Evolutionary conservation across 768 basidiomycete genomes (phyloP).

Genomic region (Collybiopsis luxurians): DNA sequence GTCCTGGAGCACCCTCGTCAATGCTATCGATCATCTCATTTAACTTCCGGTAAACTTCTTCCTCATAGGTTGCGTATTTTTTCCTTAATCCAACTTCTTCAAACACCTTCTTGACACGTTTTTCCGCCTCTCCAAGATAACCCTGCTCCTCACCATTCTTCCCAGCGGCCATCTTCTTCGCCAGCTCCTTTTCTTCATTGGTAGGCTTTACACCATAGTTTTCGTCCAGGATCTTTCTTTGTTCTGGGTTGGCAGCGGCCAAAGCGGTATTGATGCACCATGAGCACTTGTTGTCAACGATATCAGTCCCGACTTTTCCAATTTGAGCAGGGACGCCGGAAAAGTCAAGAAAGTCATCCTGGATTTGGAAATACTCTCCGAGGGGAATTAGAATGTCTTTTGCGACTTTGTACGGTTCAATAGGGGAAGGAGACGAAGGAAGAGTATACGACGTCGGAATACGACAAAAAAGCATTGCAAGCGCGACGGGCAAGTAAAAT

Average conservation of each 20-base stretch:
- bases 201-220: conserved; percentile 62
- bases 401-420: conserved; percentile 2
- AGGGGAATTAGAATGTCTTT: conserved; percentile 82
- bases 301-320: conserved; percentile 97
- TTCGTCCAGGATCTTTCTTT: conserved; percentile 56
- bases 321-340: conserved; percentile 61
- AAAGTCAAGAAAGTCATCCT: conserved; percentile 97
- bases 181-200: conserved; percentile 30
- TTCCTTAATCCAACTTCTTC: conserved; percentile 63
- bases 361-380: conserved; percentile 98
- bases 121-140: conserved; percentile 26
- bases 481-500: conserved; percentile 97
- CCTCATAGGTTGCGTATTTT: conserved; percentile 79
- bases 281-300: conserved; percentile 97
- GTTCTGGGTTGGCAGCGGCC: conserved; percentile 47
- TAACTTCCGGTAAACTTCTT: conserved; percentile 62
- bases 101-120: conserved; percentile 56
- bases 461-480: conserved; percentile 79
- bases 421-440: conserved; percentile 55
- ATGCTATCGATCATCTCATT: conserved; percentile 69
- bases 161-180: conserved; percentile 7
- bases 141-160: conserved; percentile 8
- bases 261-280: conserved; percentile 95
- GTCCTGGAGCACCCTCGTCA: conserved; percentile 38
- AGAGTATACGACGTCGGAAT: conserved; percentile 57